Percentiles rank a stretch among this genome's conserved stretches.
Conservation (phyloP, 495 filamentous ascomycete genomes). For the Platismatia glauca region DNA sequence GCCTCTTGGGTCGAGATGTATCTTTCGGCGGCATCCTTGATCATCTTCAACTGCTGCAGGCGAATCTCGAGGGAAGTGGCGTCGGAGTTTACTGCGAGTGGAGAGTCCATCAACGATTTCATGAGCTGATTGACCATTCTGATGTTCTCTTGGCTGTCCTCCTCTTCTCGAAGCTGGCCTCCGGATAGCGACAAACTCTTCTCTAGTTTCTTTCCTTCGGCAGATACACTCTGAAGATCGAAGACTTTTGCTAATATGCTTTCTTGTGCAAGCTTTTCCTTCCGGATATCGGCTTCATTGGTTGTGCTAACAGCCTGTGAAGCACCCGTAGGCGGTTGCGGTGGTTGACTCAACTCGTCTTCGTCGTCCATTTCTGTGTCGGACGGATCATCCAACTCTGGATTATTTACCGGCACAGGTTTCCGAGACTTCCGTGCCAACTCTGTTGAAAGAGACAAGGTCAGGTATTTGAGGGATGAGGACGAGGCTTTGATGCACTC, state of each 20-base stretch:
- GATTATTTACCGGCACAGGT: constrained; percentile 27
- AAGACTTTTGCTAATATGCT: constrained; percentile 46
- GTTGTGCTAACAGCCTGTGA: constrained; percentile 15
- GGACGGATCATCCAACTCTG: constrained; percentile 34
- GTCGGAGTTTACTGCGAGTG: constrained; percentile 1
- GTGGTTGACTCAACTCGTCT: constrained; percentile 29
- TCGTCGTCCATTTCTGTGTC: constrained; percentile 44
- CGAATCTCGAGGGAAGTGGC: constrained; percentile 11
- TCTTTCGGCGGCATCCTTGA: constrained; percentile 16
- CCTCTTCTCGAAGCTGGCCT: constrained; percentile 18
- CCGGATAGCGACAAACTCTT: constrained; percentile 24
- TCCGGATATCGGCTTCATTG: constrained; percentile 29
- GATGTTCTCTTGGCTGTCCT: constrained; percentile 34
- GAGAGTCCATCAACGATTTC: constrained; percentile 11
- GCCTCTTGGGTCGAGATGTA: constrained; percentile 18
- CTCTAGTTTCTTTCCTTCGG: constrained; percentile 25
- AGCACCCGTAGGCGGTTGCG: constrained; percentile 8
- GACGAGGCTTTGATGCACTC: constrained; percentile 43
- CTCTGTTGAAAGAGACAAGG: constrained; percentile 48
- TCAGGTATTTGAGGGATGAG: constrained; percentile 41
- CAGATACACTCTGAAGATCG: constrained; percentile 33
- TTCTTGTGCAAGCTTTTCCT: constrained; percentile 47
- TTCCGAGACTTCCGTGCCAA: constrained; percentile 45
- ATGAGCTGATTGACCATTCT: constrained; percentile 30
- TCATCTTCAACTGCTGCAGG: constrained; percentile 19